Evolutionary conservation across 225 moss, liverwort and hornwort species (phyloP), one percentile per base, ranked within the genome.

Genomic region (Sphagnum contortum): DNA sequence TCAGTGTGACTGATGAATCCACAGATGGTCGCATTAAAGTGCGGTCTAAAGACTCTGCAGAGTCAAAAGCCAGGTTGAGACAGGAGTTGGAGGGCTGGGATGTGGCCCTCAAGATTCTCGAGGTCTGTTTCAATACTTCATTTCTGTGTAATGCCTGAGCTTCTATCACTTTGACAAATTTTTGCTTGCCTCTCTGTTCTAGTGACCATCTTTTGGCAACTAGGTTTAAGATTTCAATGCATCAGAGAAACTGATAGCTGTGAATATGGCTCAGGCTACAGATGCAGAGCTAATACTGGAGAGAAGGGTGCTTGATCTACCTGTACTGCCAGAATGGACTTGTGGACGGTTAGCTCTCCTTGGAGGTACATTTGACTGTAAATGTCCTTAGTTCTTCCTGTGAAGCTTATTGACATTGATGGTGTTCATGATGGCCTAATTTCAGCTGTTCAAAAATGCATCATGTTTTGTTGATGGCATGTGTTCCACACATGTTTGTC

Each of bases 251-350:
- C 29, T 29, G 29, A 29, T 29, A 29, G 29, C 29, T 29, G 0
- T 29, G 29, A 29, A 29, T 29, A 29, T 29, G 29, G 29, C 29
- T 13, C 75, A 78, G 74, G 79, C 72, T 8, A 86, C 82, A 64
- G 76, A 86, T 59, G 70, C 79, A 65, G 69, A 69, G 64, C 72
- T 81, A 48, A 86, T 86, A 70, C 63, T 82, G 76, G 82, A 86
- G 72, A 71, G 82, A 49, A 79, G 85, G 71, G 82, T 82, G 59
- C 57, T 82, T 67, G 85, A 86, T 64, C 70, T 86, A 74, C 79
- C 77, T 62, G 82, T 86, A 51, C 79, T 86, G 48, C 66, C 76
- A 8, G 82, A 79, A 64, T 86, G 82, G 85, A 72, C 65, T 54
- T 69, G 62, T 52, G 85, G 76, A 58, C 76, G 72, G 62, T 70